A percentile compares a stretch with the other conserved stretches of the same genome.
phyloP scores from a whole-genome alignment of 352 stramenopile species.

The Pythium pectinolyticum region DNA sequence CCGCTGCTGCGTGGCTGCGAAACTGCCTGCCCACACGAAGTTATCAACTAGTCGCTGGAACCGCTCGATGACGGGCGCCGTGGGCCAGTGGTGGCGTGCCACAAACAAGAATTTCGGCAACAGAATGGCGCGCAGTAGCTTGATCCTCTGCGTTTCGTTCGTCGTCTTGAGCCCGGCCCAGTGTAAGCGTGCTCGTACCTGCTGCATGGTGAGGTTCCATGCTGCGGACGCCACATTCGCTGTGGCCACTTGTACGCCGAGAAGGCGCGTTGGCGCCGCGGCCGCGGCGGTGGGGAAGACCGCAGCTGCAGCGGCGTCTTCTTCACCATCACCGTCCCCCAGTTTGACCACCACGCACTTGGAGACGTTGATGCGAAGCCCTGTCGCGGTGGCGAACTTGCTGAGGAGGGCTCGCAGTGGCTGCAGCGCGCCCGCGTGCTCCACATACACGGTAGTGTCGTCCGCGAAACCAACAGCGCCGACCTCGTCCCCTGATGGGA shows the following conservation, averaged over 20 bases:
- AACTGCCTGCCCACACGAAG: slow-evolving; percentile 3
- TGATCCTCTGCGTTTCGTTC: background rate
- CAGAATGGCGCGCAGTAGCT: background rate
- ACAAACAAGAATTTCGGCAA: slow-evolving; percentile 14
- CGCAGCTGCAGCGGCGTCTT: too few species aligned
- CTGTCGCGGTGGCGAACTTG: background rate
- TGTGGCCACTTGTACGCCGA: background rate
- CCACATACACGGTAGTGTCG: background rate
- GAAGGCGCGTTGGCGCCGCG: background rate
- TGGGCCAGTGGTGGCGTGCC: slow-evolving; percentile 4
- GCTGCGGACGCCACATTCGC: background rate
- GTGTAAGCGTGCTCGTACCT: background rate
- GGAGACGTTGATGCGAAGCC: background rate
- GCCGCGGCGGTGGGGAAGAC: background rate
- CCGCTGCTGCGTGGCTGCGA: background rate
- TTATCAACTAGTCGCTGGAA: background rate
- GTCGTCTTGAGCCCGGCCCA: slow-evolving; percentile 6
- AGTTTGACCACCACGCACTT: background rate
- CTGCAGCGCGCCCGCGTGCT: background rate
- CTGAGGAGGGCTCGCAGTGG: background rate
- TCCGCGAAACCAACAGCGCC: background rate
- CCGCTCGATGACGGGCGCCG: background rate
- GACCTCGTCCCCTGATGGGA: background rate
- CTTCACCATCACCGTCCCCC: background rate
- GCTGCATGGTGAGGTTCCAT: background rate